These are phyloP conservation scores for Kodamaea ohmeri DNA, from an alignment of 1,139 yeast genomes.

Conservation along the genomic window DNA sequence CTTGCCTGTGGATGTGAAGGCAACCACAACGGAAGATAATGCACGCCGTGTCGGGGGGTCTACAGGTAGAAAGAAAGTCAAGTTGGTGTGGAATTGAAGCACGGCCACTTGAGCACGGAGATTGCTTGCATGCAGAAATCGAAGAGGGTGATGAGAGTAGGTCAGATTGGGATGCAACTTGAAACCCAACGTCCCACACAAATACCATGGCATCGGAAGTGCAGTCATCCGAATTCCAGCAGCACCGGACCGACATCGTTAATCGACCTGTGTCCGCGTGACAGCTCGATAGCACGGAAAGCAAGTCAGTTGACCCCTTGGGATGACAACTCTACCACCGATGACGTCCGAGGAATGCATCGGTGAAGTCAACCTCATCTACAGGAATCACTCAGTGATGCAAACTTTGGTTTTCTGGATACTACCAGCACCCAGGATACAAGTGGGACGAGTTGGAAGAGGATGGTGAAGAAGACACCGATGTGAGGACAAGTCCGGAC, in stretches of 20 bases:
- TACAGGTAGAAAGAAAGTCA: conserved; percentile 29
- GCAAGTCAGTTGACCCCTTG: conserved; percentile 25
- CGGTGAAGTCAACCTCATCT: conserved; percentile 22
- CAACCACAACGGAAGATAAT: conserved; percentile 32
- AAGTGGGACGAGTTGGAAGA: conserved; percentile 28
- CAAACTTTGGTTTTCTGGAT: conserved; percentile 30
- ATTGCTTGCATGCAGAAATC: conserved; percentile 71
- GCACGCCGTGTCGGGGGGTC: conserved; percentile 31
- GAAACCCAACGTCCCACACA: conserved; percentile 7
- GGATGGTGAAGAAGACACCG: conserved; percentile 17
- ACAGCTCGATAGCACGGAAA: conserved; percentile 31
- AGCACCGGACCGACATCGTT: conserved; percentile 14
- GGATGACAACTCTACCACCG: conserved; percentile 15
- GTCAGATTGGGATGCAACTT: conserved; percentile 11
- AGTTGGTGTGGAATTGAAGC: conserved; percentile 66
- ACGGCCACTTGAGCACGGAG: conserved; percentile 75
- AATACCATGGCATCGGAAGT: conserved; percentile 10
- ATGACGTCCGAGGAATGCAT: conserved; percentile 17
- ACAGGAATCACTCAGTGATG: conserved; percentile 24
- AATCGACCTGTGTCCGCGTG: conserved; percentile 16
- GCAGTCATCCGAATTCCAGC: conserved; percentile 26
- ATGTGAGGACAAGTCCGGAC: conserved; percentile 13
- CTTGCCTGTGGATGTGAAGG: conserved; percentile 39
- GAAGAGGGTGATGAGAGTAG: conserved; percentile 53
- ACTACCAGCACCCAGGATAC: conserved; percentile 46